phyloP scores from a whole-genome alignment of 495 filamentous ascomycete species.

The Cladorrhinum samala region DNA sequence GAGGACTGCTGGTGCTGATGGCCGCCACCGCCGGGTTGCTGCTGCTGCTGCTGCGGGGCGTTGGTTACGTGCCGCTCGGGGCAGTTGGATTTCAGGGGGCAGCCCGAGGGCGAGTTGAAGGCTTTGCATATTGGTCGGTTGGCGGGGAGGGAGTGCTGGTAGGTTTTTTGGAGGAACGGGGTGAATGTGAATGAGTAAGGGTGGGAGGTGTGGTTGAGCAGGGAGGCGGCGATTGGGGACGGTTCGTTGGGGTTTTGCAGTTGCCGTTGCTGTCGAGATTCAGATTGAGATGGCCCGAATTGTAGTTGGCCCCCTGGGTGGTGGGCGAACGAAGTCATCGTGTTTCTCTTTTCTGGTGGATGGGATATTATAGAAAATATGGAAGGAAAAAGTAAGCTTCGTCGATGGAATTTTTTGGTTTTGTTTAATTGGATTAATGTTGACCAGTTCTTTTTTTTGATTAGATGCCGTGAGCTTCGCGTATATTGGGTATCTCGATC shows the following conservation, averaged over 20 bases:
- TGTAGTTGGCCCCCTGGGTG: too few relatives aligned
- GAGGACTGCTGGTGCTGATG: constrained; percentile 20
- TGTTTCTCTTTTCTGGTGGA: too few relatives aligned
- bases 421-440: too few relatives aligned
- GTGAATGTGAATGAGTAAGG: constrained; percentile 65
- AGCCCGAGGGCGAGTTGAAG: constrained; percentile 58
- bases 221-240: constrained; percentile 34
- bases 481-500: too few relatives aligned
- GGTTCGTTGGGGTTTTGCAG: constrained; percentile 10
- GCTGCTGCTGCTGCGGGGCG: neutral
- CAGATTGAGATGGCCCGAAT: too few relatives aligned
- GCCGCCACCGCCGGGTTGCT: constrained; percentile 14
- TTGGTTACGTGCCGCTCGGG: constrained; percentile 49
- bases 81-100: constrained; percentile 68
- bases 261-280: too few relatives aligned
- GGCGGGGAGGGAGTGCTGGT: constrained; percentile 68
- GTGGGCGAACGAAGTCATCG: too few relatives aligned
- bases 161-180: constrained; percentile 65
- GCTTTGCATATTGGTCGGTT: constrained; percentile 77
- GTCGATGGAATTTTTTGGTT: too few relatives aligned
- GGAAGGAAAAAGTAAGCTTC: too few relatives aligned
- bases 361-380: too few relatives aligned
- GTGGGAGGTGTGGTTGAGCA: constrained; percentile 49
- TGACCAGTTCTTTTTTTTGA: too few relatives aligned
- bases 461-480: too few relatives aligned